Evolutionary conservation across 2,329 filamentous ascomycete species (phyloP).

Genomic region (Ophiostoma triangulosporum): DNA sequence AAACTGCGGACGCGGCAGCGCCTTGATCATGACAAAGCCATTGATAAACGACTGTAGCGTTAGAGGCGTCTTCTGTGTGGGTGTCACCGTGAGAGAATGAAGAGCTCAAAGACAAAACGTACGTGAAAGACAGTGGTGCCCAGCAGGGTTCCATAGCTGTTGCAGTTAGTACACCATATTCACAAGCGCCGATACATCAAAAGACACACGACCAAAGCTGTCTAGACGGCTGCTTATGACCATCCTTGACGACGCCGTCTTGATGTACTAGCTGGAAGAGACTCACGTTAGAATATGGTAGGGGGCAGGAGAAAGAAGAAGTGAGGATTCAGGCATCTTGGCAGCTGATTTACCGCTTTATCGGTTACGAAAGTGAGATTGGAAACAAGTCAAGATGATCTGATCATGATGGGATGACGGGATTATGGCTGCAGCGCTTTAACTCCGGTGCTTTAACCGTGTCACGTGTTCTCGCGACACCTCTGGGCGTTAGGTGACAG

Average conservation of each 20-base stretch:
- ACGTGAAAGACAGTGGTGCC: slow-evolving; percentile 81
- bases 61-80: not conserved
- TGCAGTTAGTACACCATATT: not conserved
- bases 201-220: too few species aligned
- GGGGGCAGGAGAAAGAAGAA: slow-evolving; percentile 50
- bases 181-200: not conserved
- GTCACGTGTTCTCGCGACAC: slow-evolving; percentile 14
- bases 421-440: not conserved
- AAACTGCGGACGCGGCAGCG: slow-evolving; percentile 69
- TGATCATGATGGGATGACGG: not conserved
- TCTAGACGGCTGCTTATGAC: too few species aligned
- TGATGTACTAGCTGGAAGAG: not conserved
- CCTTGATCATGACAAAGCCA: slow-evolving; percentile 61
- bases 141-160: slow-evolving; percentile 74
- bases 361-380: not conserved
- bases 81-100: slow-evolving; percentile 1
- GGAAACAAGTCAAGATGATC: too few species aligned
- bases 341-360: not conserved
- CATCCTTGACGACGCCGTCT: not conserved
- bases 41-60: slow-evolving; percentile 49
- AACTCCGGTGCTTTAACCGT: too few species aligned
- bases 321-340: slow-evolving; percentile 32
- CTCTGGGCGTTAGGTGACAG: not conserved
- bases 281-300: slow-evolving; percentile 64
- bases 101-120: slow-evolving; percentile 11